phyloP scores from a whole-genome alignment of 495 filamentous ascomycete genomes.

The Cladorrhinum samala region DNA sequence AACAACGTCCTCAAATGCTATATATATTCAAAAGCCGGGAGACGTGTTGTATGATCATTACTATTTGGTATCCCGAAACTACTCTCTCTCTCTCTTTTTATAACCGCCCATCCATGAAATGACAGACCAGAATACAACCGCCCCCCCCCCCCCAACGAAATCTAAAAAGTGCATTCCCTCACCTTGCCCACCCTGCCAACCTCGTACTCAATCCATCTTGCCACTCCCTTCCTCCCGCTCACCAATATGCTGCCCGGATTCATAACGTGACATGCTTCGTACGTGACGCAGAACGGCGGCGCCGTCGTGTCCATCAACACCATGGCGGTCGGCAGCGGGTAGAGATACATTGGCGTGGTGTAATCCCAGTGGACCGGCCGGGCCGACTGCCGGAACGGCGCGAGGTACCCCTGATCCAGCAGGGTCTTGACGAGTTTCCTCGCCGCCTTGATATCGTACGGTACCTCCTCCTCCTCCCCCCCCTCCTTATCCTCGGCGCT shows the following conservation, averaged over 20 bases:
- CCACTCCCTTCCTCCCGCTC: conserved; percentile 53
- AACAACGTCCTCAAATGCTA: no score
- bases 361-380: conserved; percentile 89
- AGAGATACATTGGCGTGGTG: conserved; percentile 63
- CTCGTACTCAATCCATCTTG: conserved; percentile 84
- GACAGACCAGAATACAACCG: not conserved
- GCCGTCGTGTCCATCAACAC: conserved; percentile 76
- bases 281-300: conserved; percentile 75
- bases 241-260: conserved; percentile 78
- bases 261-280: conserved; percentile 93
- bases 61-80: no score
- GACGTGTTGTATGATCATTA: no score
- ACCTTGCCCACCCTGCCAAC: conserved; percentile 45
- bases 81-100: no score
- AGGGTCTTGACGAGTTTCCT: conserved; percentile 84
- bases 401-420: conserved; percentile 84
- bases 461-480: conserved; percentile 18
- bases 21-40: no score
- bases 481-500: not conserved
- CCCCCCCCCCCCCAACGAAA: not conserved
- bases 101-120: no score
- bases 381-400: conserved; percentile 70
- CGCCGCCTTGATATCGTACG: conserved; percentile 53
- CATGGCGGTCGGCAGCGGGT: conserved; percentile 79
- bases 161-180: conserved; percentile 41